Evolutionary conservation across 73 alveolate genomes (phyloP).

Genomic region (Uronychia binucleata): DNA sequence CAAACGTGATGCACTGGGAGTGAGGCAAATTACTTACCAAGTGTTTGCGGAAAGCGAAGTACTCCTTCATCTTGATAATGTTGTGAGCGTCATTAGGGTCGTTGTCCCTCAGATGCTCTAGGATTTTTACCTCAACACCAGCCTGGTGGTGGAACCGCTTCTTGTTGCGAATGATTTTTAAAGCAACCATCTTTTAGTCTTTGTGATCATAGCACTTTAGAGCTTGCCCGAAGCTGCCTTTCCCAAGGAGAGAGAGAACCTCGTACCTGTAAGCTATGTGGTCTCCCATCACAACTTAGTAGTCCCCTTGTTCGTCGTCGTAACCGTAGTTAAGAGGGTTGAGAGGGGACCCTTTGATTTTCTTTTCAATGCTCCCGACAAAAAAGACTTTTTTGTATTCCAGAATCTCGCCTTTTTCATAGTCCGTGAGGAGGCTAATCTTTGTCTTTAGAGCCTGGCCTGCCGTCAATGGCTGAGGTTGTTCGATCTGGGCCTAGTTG

Average conservation of each 20-base stretch:
- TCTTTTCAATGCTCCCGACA: conserved; percentile 62
- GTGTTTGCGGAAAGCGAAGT: conserved; percentile 64
- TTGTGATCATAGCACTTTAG: conserved; percentile 69
- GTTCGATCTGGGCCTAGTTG: not conserved
- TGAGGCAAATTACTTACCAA: conserved; percentile 68
- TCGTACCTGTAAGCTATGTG: conserved; percentile 72
- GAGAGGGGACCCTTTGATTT: conserved; percentile 70
- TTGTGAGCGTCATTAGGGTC: conserved; percentile 65
- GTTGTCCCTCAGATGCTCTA: conserved; percentile 61
- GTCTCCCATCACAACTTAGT: conserved; percentile 47
- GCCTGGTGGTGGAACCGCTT: conserved; percentile 77
- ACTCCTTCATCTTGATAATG: conserved; percentile 72
- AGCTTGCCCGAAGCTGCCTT: conserved; percentile 70
- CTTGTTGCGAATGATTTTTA: conserved; percentile 79
- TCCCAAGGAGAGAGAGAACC: conserved; percentile 51
- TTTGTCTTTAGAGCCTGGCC: conserved; percentile 47
- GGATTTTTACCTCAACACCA: conserved; percentile 71
- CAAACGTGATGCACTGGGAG: conserved; percentile 71
- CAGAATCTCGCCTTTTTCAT: conserved; percentile 64
- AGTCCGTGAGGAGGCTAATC: conserved; percentile 46
- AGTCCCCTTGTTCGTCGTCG: conserved; percentile 66
- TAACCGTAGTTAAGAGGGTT: conserved; percentile 64
- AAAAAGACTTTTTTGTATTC: conserved; percentile 57
- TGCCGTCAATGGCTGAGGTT: conserved; percentile 49
- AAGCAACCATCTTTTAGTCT: conserved; percentile 64